Percentiles rank a stretch among this genome's conserved stretches.
phyloP scores from a whole-genome alignment of 306 rosid genomes.

The Rosa rugosa region DNA sequence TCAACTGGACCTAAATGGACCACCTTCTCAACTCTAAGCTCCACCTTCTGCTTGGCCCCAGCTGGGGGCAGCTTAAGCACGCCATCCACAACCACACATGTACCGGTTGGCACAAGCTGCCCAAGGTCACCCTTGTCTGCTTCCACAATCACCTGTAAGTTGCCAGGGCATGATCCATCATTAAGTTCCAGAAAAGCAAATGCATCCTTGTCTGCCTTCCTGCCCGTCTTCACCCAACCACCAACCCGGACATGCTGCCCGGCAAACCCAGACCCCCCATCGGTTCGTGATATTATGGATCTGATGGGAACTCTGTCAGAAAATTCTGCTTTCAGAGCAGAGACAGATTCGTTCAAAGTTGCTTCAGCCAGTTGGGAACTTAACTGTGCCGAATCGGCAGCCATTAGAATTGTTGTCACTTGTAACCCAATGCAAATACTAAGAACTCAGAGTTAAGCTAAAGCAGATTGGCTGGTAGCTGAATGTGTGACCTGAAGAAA shows the following conservation, averaged over 20 bases:
- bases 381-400: slow-evolving; percentile 42
- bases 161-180: slow-evolving; percentile 80
- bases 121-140: slow-evolving; percentile 70
- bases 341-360: slow-evolving; percentile 25
- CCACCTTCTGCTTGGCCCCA: slow-evolving; percentile 78
- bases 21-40: slow-evolving; percentile 70
- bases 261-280: slow-evolving; percentile 75
- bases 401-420: slow-evolving; percentile 29
- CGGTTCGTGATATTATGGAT: slow-evolving; percentile 59
- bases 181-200: slow-evolving; percentile 88
- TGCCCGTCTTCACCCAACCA: slow-evolving; percentile 96
- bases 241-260: slow-evolving; percentile 62
- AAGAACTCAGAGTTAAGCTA: neutral
- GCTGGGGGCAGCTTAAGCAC: slow-evolving; percentile 75
- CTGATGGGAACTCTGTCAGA: slow-evolving; percentile 78
- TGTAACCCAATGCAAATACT: neutral
- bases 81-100: slow-evolving; percentile 76
- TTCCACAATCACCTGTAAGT: slow-evolving; percentile 81
- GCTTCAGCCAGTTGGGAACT: slow-evolving; percentile 50
- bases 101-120: slow-evolving; percentile 79
- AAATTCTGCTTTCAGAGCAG: slow-evolving; percentile 46
- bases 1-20: slow-evolving; percentile 83
- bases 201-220: slow-evolving; percentile 93
- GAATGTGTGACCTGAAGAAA: neutral
- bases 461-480: neutral